Evolutionary conservation across 2,329 filamentous ascomycete species (phyloP).

Genomic region (Monilinia fructigena): DNA sequence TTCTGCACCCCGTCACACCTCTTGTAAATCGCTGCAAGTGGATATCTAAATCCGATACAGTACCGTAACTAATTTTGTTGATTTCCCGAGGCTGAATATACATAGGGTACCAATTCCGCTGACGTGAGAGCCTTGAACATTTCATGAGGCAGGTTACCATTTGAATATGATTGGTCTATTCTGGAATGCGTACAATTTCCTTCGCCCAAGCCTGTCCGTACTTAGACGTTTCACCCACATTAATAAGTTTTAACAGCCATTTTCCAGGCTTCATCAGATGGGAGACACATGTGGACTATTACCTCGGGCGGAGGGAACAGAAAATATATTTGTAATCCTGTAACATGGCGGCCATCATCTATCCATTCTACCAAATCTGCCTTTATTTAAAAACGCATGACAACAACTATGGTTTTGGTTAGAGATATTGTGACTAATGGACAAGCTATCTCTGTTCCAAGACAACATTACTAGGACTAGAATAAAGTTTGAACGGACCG

Average conservation of each 20-base stretch:
- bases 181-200: not conserved
- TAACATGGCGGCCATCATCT: slow-evolving; percentile 1
- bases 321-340: slow-evolving; percentile 2
- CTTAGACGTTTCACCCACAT: not conserved
- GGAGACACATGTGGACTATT: not conserved
- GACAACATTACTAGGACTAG: not conserved
- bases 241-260: not conserved
- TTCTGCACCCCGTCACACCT: slow-evolving; percentile 1
- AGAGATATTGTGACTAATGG: not conserved
- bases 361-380: not conserved
- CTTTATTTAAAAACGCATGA: not conserved
- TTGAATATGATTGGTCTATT: not conserved
- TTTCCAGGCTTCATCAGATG: not conserved
- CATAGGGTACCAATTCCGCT: not conserved
- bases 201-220: not conserved
- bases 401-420: not conserved
- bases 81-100: slow-evolving; percentile 10
- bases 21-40: not conserved
- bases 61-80: not conserved
- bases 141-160: not conserved
- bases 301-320: not conserved
- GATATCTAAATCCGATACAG: slow-evolving; percentile 4
- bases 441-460: not conserved
- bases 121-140: slow-evolving; percentile 14
- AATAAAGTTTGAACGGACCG: not conserved